Conservation (phyloP, 2,329 filamentous ascomycete species). For the Endoconidiophora polonica region DNA sequence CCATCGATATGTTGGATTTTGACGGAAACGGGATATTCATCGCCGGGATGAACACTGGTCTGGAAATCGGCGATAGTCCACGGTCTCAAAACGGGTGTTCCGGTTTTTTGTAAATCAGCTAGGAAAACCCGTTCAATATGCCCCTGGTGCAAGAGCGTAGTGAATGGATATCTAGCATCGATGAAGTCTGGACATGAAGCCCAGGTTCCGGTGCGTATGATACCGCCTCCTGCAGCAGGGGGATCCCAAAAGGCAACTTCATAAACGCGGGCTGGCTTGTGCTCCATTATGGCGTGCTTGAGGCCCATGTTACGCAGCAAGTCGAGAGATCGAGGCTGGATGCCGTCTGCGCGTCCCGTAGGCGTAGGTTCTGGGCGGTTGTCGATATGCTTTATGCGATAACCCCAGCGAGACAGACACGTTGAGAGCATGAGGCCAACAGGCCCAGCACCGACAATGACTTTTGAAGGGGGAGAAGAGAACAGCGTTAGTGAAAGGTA, state of each 20-base stretch:
- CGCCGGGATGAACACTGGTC: slow-evolving; percentile 25
- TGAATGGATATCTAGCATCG: slow-evolving; percentile 54
- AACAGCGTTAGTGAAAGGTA: slow-evolving; percentile 14
- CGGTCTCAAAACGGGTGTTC: slow-evolving; percentile 42
- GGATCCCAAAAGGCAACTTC: slow-evolving; percentile 63
- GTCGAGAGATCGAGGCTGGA: slow-evolving; percentile 78
- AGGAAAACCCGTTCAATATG: slow-evolving; percentile 56
- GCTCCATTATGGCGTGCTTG: slow-evolving; percentile 73
- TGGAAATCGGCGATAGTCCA: slow-evolving; percentile 47
- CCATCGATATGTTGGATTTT: slow-evolving; percentile 63
- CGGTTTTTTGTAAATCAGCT: slow-evolving; percentile 45
- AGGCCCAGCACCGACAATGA: slow-evolving; percentile 79
- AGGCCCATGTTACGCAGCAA: slow-evolving; percentile 78
- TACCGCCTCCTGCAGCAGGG: slow-evolving; percentile 34
- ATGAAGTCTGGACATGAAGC: slow-evolving; percentile 77
- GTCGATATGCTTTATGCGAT: slow-evolving; percentile 89
- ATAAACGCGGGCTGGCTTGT: slow-evolving; percentile 73
- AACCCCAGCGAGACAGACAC: slow-evolving; percentile 80
- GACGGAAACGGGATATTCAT: slow-evolving; percentile 66
- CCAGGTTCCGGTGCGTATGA: slow-evolving; percentile 56
- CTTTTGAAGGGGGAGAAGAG: slow-evolving; percentile 24
- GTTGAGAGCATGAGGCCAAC: slow-evolving; percentile 78
- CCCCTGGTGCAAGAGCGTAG: slow-evolving; percentile 55
- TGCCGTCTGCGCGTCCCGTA: slow-evolving; percentile 78
- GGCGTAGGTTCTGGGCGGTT: slow-evolving; percentile 70